Conservation (phyloP, 2,329 filamentous ascomycete species). For the Botrytis hyacinthi region DNA sequence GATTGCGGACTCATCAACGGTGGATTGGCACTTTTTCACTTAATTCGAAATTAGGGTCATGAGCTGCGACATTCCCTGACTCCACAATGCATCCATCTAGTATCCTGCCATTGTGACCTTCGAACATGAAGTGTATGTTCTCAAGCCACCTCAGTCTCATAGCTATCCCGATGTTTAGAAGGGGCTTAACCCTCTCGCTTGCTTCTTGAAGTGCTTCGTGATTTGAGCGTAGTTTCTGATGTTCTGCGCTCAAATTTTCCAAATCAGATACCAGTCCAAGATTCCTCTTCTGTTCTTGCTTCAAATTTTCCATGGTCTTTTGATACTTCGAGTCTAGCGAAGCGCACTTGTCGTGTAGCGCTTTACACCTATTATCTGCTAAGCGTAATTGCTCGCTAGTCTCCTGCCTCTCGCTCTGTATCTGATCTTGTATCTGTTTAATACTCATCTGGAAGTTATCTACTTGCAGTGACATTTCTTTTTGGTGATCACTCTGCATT, state of each 20-base stretch:
- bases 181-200: not conserved
- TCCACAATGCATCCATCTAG: not conserved
- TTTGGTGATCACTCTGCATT: not conserved
- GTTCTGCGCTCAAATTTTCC: not conserved
- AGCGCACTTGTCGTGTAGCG: not conserved
- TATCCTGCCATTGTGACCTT: not conserved
- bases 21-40: not conserved
- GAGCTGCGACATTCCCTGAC: not conserved
- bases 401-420: not conserved
- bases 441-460: not conserved
- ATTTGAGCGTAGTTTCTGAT: not conserved
- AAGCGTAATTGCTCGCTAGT: not conserved
- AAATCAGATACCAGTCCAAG: not conserved
- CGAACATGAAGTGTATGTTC: not conserved
- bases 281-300: not conserved
- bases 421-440: not conserved
- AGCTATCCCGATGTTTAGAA: not conserved
- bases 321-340: not conserved
- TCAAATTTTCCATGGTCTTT: not conserved
- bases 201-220: not conserved
- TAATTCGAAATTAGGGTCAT: not conserved
- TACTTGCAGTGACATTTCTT: not conserved
- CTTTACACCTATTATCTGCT: not conserved
- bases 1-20: not conserved
- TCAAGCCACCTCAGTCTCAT: not conserved